These are phyloP conservation scores for Exophiala viscosa DNA, from an alignment of 2,329 filamentous ascomycete species.

Conservation along the genomic window DNA sequence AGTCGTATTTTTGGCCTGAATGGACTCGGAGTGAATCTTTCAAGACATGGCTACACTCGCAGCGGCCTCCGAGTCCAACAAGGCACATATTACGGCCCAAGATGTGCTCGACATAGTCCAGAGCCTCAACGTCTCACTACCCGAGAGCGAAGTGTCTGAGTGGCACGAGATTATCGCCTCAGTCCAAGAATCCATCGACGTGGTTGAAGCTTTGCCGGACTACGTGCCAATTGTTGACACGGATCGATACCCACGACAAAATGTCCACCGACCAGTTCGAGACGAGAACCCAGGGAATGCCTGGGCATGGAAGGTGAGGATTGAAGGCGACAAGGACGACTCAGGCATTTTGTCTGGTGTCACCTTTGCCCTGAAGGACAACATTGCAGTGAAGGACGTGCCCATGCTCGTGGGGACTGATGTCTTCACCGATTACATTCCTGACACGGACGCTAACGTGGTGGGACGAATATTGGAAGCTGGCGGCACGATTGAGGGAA, in stretches of 20 bases:
- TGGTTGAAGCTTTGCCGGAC: slow-evolving; percentile 30
- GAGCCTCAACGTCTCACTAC: not conserved
- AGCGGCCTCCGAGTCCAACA: slow-evolving; percentile 1
- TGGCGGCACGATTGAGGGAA: slow-evolving; percentile 43
- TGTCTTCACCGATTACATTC: slow-evolving; percentile 38
- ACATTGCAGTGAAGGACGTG: slow-evolving; percentile 45
- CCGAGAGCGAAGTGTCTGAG: not conserved
- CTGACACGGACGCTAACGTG: slow-evolving; percentile 45
- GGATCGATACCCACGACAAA: slow-evolving; percentile 44
- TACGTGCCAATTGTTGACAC: slow-evolving; percentile 44
- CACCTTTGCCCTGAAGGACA: slow-evolving; percentile 48
- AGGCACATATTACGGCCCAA: not conserved
- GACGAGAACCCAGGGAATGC: slow-evolving; percentile 38
- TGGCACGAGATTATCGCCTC: slow-evolving; percentile 2
- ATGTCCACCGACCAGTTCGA: slow-evolving; percentile 40
- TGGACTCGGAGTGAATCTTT: not conserved
- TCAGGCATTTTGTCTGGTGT: slow-evolving; percentile 37
- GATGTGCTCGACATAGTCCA: not conserved
- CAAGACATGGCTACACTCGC: not conserved
- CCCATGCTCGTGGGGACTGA: slow-evolving; percentile 45
- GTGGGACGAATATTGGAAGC: slow-evolving; percentile 42
- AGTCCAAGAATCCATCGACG: slow-evolving; percentile 2
- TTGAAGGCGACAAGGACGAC: slow-evolving; percentile 32
- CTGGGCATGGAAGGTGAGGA: slow-evolving; percentile 44
- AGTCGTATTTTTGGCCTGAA: not conserved